A percentile compares a stretch with the other conserved stretches of the same genome.
Conservation (phyloP, 2,329 filamentous ascomycete genomes). For the Drechslerella coelobrocha region DNA sequence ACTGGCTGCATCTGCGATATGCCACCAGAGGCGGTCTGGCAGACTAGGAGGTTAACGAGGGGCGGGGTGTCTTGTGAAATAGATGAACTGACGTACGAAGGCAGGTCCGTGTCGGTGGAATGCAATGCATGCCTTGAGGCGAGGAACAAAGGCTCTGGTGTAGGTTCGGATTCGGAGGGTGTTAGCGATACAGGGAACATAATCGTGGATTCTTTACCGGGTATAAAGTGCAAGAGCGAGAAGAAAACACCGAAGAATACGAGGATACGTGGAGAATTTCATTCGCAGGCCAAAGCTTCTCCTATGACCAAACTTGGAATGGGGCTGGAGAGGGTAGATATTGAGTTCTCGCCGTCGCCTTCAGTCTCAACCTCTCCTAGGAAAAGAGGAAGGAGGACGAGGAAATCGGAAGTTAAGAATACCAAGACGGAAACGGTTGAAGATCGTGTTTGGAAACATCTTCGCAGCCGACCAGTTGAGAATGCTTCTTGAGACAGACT, state of each 20-base stretch:
- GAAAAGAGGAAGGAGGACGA: constrained; percentile 4
- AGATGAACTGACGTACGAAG: constrained; percentile 45
- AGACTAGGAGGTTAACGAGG: constrained; percentile 25
- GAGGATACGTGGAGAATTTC: not conserved
- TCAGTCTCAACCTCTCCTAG: constrained; percentile 1
- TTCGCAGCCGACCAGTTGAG: constrained; percentile 32
- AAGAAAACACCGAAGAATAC: not conserved
- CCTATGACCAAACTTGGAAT: not conserved
- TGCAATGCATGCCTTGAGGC: constrained; percentile 32
- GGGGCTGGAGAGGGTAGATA: not conserved
- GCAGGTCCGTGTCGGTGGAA: constrained; percentile 18
- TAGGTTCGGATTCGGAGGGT: constrained; percentile 8
- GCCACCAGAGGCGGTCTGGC: constrained; percentile 32
- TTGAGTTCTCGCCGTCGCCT: constrained; percentile 11
- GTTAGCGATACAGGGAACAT: not conserved
- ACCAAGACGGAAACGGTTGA: constrained; percentile 14
- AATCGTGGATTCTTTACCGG: not conserved
- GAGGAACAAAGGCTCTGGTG: not conserved
- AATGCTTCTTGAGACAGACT: constrained; percentile 8
- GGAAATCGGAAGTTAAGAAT: not conserved
- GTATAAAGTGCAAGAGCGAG: not conserved
- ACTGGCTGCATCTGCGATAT: constrained; percentile 40
- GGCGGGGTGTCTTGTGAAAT: constrained; percentile 34
- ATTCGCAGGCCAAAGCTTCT: not conserved
- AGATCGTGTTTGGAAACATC: constrained; percentile 36